Evolutionary conservation across 768 basidiomycete genomes (phyloP), one percentile per base, ranked within the genome.

Genomic region (Mycena chlorophos): DNA sequence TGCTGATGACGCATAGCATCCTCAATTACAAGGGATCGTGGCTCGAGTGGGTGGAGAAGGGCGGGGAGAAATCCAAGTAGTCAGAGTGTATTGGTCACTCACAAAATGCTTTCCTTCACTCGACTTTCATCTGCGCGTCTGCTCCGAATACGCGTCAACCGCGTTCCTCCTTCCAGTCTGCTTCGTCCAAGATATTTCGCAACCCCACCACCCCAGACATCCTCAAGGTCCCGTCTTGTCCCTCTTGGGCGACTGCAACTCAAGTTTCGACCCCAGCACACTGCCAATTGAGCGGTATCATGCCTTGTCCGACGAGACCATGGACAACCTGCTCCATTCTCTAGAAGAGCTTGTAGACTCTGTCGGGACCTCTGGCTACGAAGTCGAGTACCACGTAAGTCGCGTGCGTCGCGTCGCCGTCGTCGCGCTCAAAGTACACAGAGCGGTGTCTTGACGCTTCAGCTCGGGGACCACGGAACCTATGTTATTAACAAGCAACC

Each of bases 401-500:
- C 40, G 39, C 13, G 46, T 38, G 27, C n/a, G 0, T 37, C 17
- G 16, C 14, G 49, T 22, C 29, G 3, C 31, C 23, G 49, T 28
- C 38, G n/a, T n/a, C n/a, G n/a, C n/a, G 20, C 48, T 55, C 40
- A 53, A 27, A 14, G 30, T 26, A 42, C 48, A 4, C 69, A 96
- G 94, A 86, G 88, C 64, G 94, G 94, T n/a, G 94, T 97, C 27
- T 69, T 97, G 29, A 97, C 94, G 1, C 81, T 96, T 40, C 78
- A 76, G 47, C 77, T 95, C 16, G 93, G 87, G 27, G 73, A 78
- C 37, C 74, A 85, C 52, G 93, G 92, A 14, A 96, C 90, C 12
- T 97, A 96, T 73, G 94, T 96, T 26, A 87, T 97, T 72, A 97
- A 97, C 73, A 97, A 96, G 76, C 94, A 97, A 68, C 94, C 94